Evolutionary conservation across 2,329 filamentous ascomycete genomes (phyloP), one percentile per base, ranked within the genome.

Genomic region (Chrysosphaeria jannelii): DNA sequence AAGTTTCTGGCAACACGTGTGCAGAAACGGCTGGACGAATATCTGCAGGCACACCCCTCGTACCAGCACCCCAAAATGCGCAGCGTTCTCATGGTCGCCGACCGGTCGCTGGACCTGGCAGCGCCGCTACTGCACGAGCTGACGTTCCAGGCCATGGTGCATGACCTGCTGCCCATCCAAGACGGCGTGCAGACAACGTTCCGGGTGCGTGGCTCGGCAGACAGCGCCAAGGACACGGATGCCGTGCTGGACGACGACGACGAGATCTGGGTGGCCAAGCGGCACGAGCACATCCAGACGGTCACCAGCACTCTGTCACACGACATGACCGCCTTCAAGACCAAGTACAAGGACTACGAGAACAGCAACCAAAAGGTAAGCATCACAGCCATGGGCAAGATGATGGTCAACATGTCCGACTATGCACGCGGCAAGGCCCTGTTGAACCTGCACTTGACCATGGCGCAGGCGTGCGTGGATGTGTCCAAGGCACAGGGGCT

Each of bases 401-500:
- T 97, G 85, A 50, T 97, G 47, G 85, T 76, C 9, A 81, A 79
- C 6, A 48, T 97, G 28, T 78, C 79, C 8, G 75, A 93, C 38
- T 97, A 91, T 37, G 75, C 89, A 37, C 71, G 88, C 43, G 75
- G 85, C 53, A 91, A 93, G 42, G 76, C 89, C 39, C 68, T 75
- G 2, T 97, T 93, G 42, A 85, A 79, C 0, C 50, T 97, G 25
- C 85, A 97, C 44, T 52, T 97, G 20, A 81, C 67, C 33, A 93
- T 97, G 81, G 85, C 85, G 2, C 72, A 91, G 40, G 78, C 90
- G 40, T 89, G 78, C 40, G 93, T 93, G 79, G 76, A 76, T 34
- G 61, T 72, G 18, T 97, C 97, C 36, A 67, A 89, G 39, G 51
- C 63, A 24, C 61, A 68, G 39, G 90, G 89, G 38, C 53, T 97